Evolutionary conservation across 2,329 filamentous ascomycete genomes (phyloP), one percentile per base, ranked within the genome.

Genomic region (Dactylonectria macrodidyma): DNA sequence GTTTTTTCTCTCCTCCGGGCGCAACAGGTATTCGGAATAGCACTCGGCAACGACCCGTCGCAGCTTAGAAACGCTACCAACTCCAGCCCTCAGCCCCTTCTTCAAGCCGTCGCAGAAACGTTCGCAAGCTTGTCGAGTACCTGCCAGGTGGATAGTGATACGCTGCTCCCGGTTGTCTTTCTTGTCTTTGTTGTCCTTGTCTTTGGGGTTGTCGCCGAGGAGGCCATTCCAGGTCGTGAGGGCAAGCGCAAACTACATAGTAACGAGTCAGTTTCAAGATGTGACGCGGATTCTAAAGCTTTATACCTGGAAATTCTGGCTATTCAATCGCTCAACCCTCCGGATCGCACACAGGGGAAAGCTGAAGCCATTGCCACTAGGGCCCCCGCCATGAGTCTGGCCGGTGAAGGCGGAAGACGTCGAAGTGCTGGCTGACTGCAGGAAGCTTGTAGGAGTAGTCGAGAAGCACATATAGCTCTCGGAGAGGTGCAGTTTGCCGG

Each of bases 381-480:
- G 95, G 0, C 96, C 96, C 24, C 93, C 94, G 66, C 96, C 95
- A 78, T 97, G 93, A 33, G 95, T 98, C 80, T 97, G 94, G 16
- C 95, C 96, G 4, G 94, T 97, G 82, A 97, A 98, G 65, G 90
- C 90, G 54, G 92, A 94, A 22, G 95, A 95, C 0, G 92, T 91
- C 70, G 90, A 91, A 22, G 92, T 90, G 80, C 91, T 97, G 16
- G 95, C 92, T 1, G 92, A 91, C 70, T 91, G 91, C 48, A 93
- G 81, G 81, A 98, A 98, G 83, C 94, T 97, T 10, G 94, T 93
- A 16, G 94, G 91, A 59, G 96, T 94, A 8, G 96, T 98, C 0
- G 95, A 98, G 85, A 99, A 99, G 86, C 95, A 98, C 75, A 99
- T 90, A 82, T 93, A 99, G 75, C 93, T 90, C 83, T 99, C 95